These are phyloP conservation scores for Tolypocladium sp. DNA, from an alignment of 2,329 filamentous ascomycete genomes.

Conservation along the genomic window DNA sequence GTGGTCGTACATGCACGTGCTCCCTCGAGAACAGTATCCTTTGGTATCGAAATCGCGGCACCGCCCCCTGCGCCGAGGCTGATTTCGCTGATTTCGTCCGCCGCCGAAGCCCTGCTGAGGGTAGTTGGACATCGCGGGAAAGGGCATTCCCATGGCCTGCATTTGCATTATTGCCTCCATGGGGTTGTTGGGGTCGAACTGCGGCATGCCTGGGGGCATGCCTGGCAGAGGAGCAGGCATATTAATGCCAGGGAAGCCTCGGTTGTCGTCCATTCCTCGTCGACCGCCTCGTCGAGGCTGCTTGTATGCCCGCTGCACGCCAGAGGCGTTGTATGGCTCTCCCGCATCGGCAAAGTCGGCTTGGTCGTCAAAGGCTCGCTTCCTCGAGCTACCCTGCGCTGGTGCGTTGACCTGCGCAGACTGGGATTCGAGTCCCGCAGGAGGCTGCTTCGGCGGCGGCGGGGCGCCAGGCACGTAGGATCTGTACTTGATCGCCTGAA, in stretches of 20 bases:
- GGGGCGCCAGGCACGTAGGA: constrained; percentile 48
- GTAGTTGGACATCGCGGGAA: constrained; percentile 29
- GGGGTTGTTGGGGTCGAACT: constrained; percentile 50
- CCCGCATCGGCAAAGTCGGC: constrained; percentile 10
- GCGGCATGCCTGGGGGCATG: constrained; percentile 25
- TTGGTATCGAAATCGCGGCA: constrained; percentile 66
- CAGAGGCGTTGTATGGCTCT: constrained; percentile 13
- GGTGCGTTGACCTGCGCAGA: neutral
- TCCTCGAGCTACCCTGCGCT: constrained; percentile 13
- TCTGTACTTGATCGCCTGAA: constrained; percentile 54
- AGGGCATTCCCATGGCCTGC: constrained; percentile 44
- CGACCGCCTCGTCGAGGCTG: constrained; percentile 47
- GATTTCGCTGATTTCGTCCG: constrained; percentile 9
- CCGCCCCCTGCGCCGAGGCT: constrained; percentile 32
- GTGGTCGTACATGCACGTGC: constrained; percentile 61
- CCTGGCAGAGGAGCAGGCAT: neutral
- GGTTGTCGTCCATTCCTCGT: constrained; percentile 14
- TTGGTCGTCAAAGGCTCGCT: constrained; percentile 26
- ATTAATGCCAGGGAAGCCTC: constrained; percentile 2
- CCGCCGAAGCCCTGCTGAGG: constrained; percentile 14
- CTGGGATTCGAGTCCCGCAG: neutral
- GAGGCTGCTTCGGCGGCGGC: constrained; percentile 23
- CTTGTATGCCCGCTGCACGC: constrained; percentile 42
- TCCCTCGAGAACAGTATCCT: constrained; percentile 61
- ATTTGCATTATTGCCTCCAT: constrained; percentile 54